A percentile compares a stretch with the other conserved stretches of the same genome.
Evolutionary conservation across 257 asterid genomes (phyloP).

Genomic region (Solanum boliviense): DNA sequence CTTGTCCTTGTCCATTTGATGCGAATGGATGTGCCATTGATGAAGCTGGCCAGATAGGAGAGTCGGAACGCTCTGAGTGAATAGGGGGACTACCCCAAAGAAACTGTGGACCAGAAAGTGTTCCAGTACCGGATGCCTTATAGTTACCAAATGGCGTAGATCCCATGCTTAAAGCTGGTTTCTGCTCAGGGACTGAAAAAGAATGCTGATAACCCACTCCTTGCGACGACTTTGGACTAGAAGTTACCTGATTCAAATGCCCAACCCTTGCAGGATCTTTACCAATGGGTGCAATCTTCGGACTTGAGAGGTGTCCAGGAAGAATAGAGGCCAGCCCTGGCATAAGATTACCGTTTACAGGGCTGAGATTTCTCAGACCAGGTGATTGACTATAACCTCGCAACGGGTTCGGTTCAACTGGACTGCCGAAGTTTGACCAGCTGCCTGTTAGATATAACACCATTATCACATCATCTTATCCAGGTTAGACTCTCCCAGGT

Average conservation of each 20-base stretch:
- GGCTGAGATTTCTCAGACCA: conserved; percentile 46
- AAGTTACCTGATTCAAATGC: conserved; percentile 20
- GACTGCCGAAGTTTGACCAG: conserved; percentile 84
- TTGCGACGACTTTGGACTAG: conserved; percentile 6
- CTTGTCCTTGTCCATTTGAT: conserved; percentile 40
- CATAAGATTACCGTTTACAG: conserved; percentile 43
- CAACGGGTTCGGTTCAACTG: conserved; percentile 55
- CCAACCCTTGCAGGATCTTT: conserved; percentile 52
- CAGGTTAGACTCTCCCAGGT: neutral
- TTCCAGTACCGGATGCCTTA: conserved; percentile 63
- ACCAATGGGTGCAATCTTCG: conserved; percentile 87
- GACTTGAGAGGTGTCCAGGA: conserved; percentile 51
- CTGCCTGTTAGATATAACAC: conserved; percentile 32
- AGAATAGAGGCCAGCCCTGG: conserved; percentile 90
- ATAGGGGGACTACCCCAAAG: conserved; percentile 93
- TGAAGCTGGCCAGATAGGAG: conserved; percentile 53
- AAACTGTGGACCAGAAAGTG: conserved; percentile 91
- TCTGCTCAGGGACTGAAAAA: conserved; percentile 34
- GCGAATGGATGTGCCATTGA: conserved; percentile 33
- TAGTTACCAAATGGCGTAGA: conserved; percentile 35
- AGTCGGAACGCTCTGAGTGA: conserved; percentile 40
- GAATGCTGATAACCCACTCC: conserved; percentile 31
- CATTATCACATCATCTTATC: neutral
- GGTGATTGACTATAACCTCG: conserved; percentile 55
- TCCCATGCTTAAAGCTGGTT: conserved; percentile 48